These are phyloP conservation scores for Lepidopterella palustris DNA, from an alignment of 495 filamentous ascomycete species.

Conservation along the genomic window DNA sequence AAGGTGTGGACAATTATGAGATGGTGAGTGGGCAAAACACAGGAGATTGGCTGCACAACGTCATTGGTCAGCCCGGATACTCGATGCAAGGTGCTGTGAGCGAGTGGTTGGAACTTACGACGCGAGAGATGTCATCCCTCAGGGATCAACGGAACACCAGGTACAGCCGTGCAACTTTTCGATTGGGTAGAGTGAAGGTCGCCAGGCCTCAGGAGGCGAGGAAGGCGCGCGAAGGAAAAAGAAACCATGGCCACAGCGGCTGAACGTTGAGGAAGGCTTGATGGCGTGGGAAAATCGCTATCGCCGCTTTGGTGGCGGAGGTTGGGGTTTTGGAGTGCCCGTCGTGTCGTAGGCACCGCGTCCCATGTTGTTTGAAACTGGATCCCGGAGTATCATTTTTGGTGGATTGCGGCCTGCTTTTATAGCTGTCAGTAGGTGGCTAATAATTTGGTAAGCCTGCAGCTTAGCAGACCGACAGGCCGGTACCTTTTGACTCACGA, in stretches of 20 bases:
- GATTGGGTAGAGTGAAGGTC: background rate
- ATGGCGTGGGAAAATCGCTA: slow-evolving; percentile 11
- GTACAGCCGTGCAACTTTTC: background rate
- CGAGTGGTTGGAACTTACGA: slow-evolving; percentile 22
- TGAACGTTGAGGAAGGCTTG: slow-evolving; percentile 6
- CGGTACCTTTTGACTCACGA: background rate
- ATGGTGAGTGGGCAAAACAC: background rate
- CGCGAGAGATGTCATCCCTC: slow-evolving; percentile 23
- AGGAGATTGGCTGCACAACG: slow-evolving; percentile 19
- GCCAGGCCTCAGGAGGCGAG: background rate
- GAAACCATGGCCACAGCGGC: slow-evolving; percentile 5
- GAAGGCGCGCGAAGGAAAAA: slow-evolving; percentile 1
- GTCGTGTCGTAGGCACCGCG: slow-evolving; percentile 36
- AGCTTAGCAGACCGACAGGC: background rate
- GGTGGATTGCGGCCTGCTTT: background rate
- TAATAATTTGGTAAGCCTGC: background rate
- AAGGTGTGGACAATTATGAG: background rate
- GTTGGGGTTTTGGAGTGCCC: slow-evolving; percentile 31
- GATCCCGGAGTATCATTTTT: slow-evolving; percentile 31
- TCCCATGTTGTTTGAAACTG: slow-evolving; percentile 30
- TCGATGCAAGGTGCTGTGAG: slow-evolving; percentile 20
- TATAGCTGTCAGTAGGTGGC: slow-evolving; percentile 18
- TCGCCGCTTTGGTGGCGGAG: slow-evolving; percentile 30
- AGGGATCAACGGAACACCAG: slow-evolving; percentile 11
- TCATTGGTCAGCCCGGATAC: slow-evolving; percentile 20